These are phyloP conservation scores for Colletotrichum phormii DNA, from an alignment of 2,329 filamentous ascomycete species.

Conservation along the genomic window DNA sequence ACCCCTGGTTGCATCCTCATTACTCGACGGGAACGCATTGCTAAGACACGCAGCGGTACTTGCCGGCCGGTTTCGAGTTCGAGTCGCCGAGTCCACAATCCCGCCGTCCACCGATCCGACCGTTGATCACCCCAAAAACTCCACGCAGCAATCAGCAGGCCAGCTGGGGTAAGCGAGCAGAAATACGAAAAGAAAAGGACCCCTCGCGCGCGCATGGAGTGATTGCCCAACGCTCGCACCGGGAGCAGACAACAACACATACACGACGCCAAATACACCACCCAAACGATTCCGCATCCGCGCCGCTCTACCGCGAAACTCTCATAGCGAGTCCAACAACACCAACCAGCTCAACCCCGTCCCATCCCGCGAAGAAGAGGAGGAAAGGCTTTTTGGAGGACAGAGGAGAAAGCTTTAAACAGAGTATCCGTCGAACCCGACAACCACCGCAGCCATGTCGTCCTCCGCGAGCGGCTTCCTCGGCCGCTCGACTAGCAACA, in stretches of 20 bases:
- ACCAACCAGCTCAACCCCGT: background rate
- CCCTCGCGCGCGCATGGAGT: constrained; percentile 35
- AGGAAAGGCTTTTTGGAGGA: background rate
- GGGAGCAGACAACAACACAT: constrained; percentile 10
- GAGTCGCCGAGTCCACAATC: constrained; percentile 22
- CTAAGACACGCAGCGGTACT: constrained; percentile 30
- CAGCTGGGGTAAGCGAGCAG: constrained; percentile 21
- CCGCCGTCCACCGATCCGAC: constrained; percentile 15
- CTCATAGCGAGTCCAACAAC: constrained; percentile 7
- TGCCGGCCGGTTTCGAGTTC: constrained; percentile 34
- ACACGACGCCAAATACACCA: background rate
- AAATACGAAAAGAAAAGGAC: constrained; percentile 3
- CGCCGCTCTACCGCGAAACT: constrained; percentile 4
- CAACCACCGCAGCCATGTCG: constrained; percentile 58
- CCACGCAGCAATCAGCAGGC: background rate
- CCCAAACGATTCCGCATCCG: constrained; percentile 11
- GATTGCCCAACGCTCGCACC: constrained; percentile 22
- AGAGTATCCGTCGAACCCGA: background rate
- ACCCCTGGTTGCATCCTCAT: background rate
- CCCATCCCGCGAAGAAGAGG: background rate
- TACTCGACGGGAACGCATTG: constrained; percentile 15
- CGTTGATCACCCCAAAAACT: background rate
- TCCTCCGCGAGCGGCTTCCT: constrained; percentile 71
- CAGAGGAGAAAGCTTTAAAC: background rate
- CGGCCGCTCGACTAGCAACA: constrained; percentile 73